Evolutionary conservation across 805 yeast genomes (phyloP).

Genomic region (Sugiyamaella boreocaroliniensis): DNA sequence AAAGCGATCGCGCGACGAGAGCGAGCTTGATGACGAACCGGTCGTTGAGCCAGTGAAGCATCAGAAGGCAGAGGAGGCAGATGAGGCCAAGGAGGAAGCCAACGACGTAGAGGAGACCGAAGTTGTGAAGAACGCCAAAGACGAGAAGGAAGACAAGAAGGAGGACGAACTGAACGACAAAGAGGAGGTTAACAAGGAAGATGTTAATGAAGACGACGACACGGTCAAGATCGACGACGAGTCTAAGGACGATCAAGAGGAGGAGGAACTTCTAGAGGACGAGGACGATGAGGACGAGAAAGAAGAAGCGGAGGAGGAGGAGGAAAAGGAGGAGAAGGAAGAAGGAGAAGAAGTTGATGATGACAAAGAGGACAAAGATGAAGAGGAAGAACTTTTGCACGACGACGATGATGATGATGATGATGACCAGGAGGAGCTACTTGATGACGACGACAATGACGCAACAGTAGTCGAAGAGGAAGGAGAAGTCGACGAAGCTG

Average conservation of each 20-base stretch:
- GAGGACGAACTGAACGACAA: background rate
- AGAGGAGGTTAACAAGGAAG: background rate
- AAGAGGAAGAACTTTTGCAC: slow-evolving; percentile 4
- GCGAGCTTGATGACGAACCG: slow-evolving; percentile 16
- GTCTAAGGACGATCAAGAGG: slow-evolving; percentile 27
- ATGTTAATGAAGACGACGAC: too few species aligned
- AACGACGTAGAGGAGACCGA: background rate
- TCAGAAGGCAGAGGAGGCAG: background rate
- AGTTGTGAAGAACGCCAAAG: background rate
- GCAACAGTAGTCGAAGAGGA: slow-evolving; percentile 8
- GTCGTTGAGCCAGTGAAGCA: background rate
- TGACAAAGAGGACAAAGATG: slow-evolving; percentile 1
- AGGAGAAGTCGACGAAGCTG: slow-evolving; percentile 1
- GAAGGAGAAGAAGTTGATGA: slow-evolving; percentile 1
- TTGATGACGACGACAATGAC: background rate
- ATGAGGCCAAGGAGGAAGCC: background rate
- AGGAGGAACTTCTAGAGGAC: slow-evolving; percentile 22
- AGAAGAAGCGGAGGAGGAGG: slow-evolving; percentile 5
- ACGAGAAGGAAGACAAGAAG: background rate
- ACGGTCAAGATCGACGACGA: too few species aligned
- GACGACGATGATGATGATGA: background rate
- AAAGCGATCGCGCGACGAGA: slow-evolving; percentile 10
- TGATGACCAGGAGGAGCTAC: background rate
- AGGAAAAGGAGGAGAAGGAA: slow-evolving; percentile 10
- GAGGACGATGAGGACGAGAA: background rate